Evolutionary conservation across 78 protist genomes (phyloP), one percentile per base, ranked within the genome.

Genomic region (Cavenderia fasciculata): DNA sequence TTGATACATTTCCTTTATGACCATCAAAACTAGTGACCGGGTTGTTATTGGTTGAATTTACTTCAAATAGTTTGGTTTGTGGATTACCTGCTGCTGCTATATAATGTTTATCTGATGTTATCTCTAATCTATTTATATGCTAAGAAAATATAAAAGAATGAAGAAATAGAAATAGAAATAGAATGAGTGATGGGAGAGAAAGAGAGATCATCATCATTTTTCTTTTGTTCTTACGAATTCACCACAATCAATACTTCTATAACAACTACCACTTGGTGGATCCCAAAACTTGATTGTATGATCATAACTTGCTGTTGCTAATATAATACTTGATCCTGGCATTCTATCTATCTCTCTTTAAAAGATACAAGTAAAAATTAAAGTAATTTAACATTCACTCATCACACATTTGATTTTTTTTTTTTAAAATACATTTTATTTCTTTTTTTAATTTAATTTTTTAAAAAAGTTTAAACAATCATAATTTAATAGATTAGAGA

Each of bases 241-340:
- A 5, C 92, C 92, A 90, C 95, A 94, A 68, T 96, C 96, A 1
- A 98, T 46, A 4, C 97, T 87, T 16, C 97, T 62, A 70, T 85
- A 85, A 94, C 98, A 97, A 2, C 86, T 74, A 4, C 98, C 98
- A 19, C 88, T 61, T 1, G 96, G 96, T 29, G 99, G 97, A 74
- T 97, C 99, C 99, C 99, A 98, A 88, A 98, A 98, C 61, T 96
- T 79, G 40, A 98, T 97, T 18, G 98, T 95, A 68, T 95, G 98
- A 82, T 98, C 99, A 56, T 98, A 98, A 31, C 98, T 97, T 2
- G 98, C 99, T 1, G 98, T 97, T 41, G 95, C 97, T 18, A 96
- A 73, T 21, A 91, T 86, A 54, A 91, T 86, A n/a, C 85, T 77
- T n/a, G n/a, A n/a, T 40, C 54, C 72, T 61, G 89, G 89, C 89